Base-by-base conservation (phyloP, 208 protist genomes). In the Balamuthia mandrillaris region DNA sequence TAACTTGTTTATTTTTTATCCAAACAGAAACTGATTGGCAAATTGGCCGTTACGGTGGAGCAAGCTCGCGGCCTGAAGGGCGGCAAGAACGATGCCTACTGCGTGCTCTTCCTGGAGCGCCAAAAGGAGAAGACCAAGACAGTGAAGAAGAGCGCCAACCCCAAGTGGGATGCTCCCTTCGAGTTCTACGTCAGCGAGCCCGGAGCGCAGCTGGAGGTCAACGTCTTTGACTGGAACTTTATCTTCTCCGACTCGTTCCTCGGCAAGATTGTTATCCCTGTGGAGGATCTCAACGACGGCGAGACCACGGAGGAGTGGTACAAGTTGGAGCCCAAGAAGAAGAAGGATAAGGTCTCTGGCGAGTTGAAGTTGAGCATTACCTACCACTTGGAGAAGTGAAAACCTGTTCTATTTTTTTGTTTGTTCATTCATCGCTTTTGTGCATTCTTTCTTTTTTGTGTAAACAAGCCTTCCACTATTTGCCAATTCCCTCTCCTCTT, bases 131-230 rank as follows among this genome's bases (percentile, higher is more conserved):
- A 75, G 65, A 75, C 65, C 41, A 47, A 44, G 39, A 75, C 65
- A 37, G 52, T 75, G 42, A 75, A 75, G 65, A 75, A 75, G 65
- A 75, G 52, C 65, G 42, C 45, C 27, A 75, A 75, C 65, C 65
- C 65, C 65, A 75, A 75, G 65, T 75, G 65, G 65, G 65, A 75
- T 44, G 65, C 65, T 33, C 42, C 45, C 65, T 75, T 75, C 65
- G 65, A 75, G 65, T 75, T 75, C 65, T 75, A 75, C 65, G 65
- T 75, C 65, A 54, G 42, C 65, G 65, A 75, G 14, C 65, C 65
- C n/a, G 65, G 52, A 44, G 65, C 65, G 42, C 42, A 37, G 27
- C 65, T 75, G 24, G 65, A 75, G 42, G 65, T 75, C 7, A 75
- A 37, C 65, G 52, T 75, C 27, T 75, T 75, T 44, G 65, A 75